Evolutionary conservation across 257 asterid species (phyloP).

Genomic region (Salvia splendens): DNA sequence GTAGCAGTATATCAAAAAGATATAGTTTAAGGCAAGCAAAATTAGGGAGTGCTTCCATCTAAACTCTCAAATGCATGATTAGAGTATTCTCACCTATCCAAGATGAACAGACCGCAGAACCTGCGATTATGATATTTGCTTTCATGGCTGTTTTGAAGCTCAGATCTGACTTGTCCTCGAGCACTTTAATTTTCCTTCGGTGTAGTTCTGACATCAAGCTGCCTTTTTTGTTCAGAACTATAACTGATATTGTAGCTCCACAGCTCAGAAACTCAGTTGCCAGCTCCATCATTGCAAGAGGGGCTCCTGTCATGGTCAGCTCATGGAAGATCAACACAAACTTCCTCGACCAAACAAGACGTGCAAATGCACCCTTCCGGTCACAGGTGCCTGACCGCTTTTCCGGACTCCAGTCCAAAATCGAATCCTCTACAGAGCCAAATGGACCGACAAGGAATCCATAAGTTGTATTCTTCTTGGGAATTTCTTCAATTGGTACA

Average conservation of each 20-base stretch:
- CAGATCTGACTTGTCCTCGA: conserved; percentile 69
- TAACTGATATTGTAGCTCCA: conserved; percentile 85
- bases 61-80: conserved; percentile 5
- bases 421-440: conserved; percentile 77
- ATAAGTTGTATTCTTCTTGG: conserved; percentile 67
- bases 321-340: conserved; percentile 92
- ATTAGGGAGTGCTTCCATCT: conserved; percentile 19
- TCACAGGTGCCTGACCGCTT: conserved; percentile 91
- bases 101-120: conserved; percentile 90
- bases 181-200: conserved; percentile 88
- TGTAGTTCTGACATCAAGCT: conserved; percentile 84
- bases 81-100: conserved; percentile 82
- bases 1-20: background rate
- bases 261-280: conserved; percentile 96
- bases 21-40: background rate
- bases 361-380: conserved; percentile 91
- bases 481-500: conserved; percentile 67
- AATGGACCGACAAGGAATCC: conserved; percentile 91
- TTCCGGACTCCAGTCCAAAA: conserved; percentile 91
- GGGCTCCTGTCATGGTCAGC: conserved; percentile 97
- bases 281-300: conserved; percentile 97
- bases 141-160: conserved; percentile 95
- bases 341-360: conserved; percentile 96
- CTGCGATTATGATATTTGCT: conserved; percentile 94
- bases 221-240: conserved; percentile 81